phyloP scores from a whole-genome alignment of 225 moss, liverwort and hornwort species.

The Thuidium tamariscinum region DNA sequence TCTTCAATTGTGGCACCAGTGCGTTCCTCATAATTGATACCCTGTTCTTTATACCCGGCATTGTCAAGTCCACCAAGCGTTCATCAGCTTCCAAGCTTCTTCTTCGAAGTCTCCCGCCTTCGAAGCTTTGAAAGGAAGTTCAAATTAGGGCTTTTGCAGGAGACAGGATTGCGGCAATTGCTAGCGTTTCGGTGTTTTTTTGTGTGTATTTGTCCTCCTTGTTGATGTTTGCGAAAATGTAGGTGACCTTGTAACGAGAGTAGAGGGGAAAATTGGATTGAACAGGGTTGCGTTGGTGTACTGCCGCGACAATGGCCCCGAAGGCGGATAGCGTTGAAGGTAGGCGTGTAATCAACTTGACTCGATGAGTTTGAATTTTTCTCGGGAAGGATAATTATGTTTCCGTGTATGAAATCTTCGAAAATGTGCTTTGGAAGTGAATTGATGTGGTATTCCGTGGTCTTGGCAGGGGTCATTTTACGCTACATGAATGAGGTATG shows the following conservation, averaged over 20 bases:
- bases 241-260: background rate
- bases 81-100: background rate
- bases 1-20: background rate
- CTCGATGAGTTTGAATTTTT: background rate
- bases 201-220: background rate
- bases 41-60: background rate
- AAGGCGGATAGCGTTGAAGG: conserved; percentile 53
- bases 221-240: background rate
- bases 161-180: background rate
- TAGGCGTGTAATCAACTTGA: background rate
- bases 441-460: conserved; percentile 2
- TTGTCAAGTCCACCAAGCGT: no score
- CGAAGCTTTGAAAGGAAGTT: background rate
- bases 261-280: background rate
- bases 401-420: background rate
- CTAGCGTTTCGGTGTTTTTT: background rate
- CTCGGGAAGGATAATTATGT: background rate
- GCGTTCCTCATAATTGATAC: background rate
- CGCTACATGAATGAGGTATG: conserved; percentile 71
- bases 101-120: background rate
- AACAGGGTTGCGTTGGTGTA: background rate
- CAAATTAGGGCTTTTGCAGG: background rate
- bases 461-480: conserved; percentile 55
- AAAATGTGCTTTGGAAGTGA: background rate
- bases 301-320: conserved; percentile 14